A percentile compares a stretch with the other conserved stretches of the same genome.
These are phyloP conservation scores for Fusarium sp. DNA, from an alignment of 2,329 filamentous ascomycete species.

Conservation along the genomic window DNA sequence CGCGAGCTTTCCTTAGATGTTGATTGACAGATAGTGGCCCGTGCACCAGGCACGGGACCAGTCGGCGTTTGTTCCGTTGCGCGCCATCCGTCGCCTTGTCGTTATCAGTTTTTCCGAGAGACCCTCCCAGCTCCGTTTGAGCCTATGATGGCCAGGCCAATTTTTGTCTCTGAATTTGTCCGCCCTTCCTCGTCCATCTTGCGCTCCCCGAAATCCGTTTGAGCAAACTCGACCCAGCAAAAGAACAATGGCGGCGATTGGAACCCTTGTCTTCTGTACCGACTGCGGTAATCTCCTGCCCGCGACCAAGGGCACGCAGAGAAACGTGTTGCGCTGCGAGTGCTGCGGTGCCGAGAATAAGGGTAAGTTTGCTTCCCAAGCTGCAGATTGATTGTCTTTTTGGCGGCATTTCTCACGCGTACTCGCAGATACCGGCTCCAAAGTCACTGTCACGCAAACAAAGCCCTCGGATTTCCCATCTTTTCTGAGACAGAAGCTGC, in stretches of 20 bases:
- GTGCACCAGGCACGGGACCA: slow-evolving; percentile 36
- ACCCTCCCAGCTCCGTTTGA: slow-evolving; percentile 24
- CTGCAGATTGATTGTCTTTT: not conserved
- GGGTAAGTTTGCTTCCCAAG: slow-evolving; percentile 65
- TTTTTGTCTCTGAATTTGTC: slow-evolving; percentile 42
- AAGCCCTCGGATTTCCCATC: slow-evolving; percentile 93
- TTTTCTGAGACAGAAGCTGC: slow-evolving; percentile 82
- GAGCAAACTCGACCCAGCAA: slow-evolving; percentile 2
- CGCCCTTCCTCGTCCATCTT: slow-evolving; percentile 1
- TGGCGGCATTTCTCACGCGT: slow-evolving; percentile 14
- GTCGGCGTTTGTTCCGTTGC: slow-evolving; percentile 43
- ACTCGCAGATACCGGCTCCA: slow-evolving; percentile 75
- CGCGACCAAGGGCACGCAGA: slow-evolving; percentile 79
- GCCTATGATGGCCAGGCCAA: slow-evolving; percentile 40
- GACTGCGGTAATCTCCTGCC: slow-evolving; percentile 93
- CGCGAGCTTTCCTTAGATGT: slow-evolving; percentile 39
- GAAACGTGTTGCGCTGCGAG: slow-evolving; percentile 83
- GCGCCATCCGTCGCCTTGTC: slow-evolving; percentile 35
- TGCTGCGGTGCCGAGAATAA: slow-evolving; percentile 87
- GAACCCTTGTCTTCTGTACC: slow-evolving; percentile 91
- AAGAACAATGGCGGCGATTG: slow-evolving; percentile 83
- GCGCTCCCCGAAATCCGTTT: slow-evolving; percentile 7
- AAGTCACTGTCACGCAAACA: slow-evolving; percentile 83
- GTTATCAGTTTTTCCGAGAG: slow-evolving; percentile 48
- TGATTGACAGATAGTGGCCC: slow-evolving; percentile 30